Percentiles rank a stretch among this genome's conserved stretches.
Conservation (phyloP, 202 grass and related monocot genomes). For the Digitaria exilis region DNA sequence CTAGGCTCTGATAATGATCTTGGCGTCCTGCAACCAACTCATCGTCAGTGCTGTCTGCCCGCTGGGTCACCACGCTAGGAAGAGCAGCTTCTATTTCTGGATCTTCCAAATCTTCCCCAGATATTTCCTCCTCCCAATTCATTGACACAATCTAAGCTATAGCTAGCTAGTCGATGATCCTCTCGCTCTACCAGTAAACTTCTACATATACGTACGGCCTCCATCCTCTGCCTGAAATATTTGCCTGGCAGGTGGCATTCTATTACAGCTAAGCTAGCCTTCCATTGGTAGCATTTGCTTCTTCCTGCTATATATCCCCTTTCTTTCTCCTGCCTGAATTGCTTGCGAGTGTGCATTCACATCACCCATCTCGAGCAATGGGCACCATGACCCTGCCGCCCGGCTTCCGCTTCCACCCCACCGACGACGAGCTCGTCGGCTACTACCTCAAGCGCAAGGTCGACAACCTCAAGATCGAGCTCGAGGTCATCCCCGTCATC, state of each 20-base stretch:
- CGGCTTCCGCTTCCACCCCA: constrained; percentile 95
- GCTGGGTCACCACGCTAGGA: constrained; percentile 53
- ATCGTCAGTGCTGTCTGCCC: constrained; percentile 26
- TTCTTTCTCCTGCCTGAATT: too few relatives aligned
- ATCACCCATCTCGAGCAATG: not conserved
- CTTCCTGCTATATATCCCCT: too few relatives aligned
- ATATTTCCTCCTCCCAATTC: not conserved
- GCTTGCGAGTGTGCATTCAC: constrained; percentile 30
- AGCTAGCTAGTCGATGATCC: too few relatives aligned
- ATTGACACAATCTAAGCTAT: too few relatives aligned
- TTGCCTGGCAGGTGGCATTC: constrained; percentile 36
- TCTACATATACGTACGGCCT: too few relatives aligned
- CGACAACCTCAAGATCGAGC: constrained; percentile 76
- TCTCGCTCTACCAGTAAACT: not conserved
- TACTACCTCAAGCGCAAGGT: constrained; percentile 94
- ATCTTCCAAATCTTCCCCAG: constrained; percentile 80
- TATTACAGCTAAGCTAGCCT: not conserved
- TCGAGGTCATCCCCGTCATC: constrained; percentile 88
- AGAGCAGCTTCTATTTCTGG: constrained; percentile 88
- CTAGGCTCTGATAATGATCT: constrained; percentile 59
- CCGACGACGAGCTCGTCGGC: constrained; percentile 82
- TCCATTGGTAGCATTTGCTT: not conserved
- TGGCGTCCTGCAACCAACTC: constrained; percentile 27
- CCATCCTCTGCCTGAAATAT: constrained; percentile 49
- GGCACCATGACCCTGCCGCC: constrained; percentile 68